Evolutionary conservation across 1,139 yeast genomes (phyloP), one percentile per base, ranked within the genome.

Genomic region (Sugiyamaella grinbergsii): DNA sequence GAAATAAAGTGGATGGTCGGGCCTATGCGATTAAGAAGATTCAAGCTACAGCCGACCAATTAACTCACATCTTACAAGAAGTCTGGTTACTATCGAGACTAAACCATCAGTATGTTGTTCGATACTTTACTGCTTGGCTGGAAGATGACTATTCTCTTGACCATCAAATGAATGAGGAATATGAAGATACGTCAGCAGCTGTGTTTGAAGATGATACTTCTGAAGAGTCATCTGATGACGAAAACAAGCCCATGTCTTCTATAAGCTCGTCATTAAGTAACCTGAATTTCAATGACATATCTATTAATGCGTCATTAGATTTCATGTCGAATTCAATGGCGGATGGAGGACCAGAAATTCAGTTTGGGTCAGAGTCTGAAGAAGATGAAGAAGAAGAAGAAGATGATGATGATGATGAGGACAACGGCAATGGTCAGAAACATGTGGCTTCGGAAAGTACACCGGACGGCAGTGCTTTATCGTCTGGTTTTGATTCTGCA

Each of bases 41-140:
- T 49, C 82, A 85, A 57, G 96, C 93, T 58, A 80, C 86, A 3
- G 85, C 87, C 29, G 83, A 85, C 56, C 85, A 88, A 56, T 72
- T 93, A 38, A 85, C 95, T 28, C 80, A 86, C 3, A 83, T 93
- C 50, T 71, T 94, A 50, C 88, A 89, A 56, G 98, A 94, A 63
- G 98, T 94, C 0, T 81, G 91, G 77, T 79, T 95, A 4, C 77
- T 94, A 59, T 96, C 98, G 0, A 76, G 98, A 56, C 74, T 94
- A 48, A 93, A 91, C 61, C 98, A 94, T 66, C 97, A 90, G 64
- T 90, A 89, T 66, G 96, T 94, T 42, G 98, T 94, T 1, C 73
- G 98, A 50, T 94, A 94, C 66, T 93, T 88, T 69, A 95, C 97
- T 1, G 95, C 98, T 0, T 94, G 98, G 99, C 80, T 93, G 2